Conservation (phyloP, 805 yeast genomes). For the Lipomyces starkeyi region DNA sequence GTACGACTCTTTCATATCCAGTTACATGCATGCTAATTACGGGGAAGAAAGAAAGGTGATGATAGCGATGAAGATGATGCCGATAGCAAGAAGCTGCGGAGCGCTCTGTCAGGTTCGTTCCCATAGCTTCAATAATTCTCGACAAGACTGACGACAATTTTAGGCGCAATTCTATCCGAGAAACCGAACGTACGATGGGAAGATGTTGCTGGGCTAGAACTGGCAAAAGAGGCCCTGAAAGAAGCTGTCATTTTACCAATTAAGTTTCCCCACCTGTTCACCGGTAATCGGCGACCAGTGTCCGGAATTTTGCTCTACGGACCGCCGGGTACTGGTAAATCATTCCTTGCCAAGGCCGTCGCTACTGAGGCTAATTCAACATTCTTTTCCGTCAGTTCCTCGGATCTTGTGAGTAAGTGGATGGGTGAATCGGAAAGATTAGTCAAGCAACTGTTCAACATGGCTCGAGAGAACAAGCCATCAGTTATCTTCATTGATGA, state of each 20-base stretch:
- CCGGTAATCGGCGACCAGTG: conserved; percentile 92
- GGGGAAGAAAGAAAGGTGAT: conserved; percentile 47
- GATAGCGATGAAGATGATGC: conserved; percentile 67
- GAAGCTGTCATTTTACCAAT: conserved; percentile 98
- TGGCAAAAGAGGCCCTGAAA: conserved; percentile 93
- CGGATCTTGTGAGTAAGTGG: conserved; percentile 97
- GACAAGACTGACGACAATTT: background rate
- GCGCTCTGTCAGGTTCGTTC: conserved; percentile 74
- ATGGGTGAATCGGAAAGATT: conserved; percentile 98
- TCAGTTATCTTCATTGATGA: conserved; percentile 96
- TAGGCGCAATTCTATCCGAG: conserved; percentile 78
- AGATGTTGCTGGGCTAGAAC: conserved; percentile 94
- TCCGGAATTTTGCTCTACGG: conserved; percentile 88
- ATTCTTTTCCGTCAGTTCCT: conserved; percentile 93
- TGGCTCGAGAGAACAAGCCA: conserved; percentile 97
- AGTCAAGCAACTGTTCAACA: conserved; percentile 89
- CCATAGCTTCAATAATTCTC: background rate
- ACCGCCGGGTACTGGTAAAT: conserved; percentile 98
- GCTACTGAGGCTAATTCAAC: conserved; percentile 99
- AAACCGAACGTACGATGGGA: conserved; percentile 93
- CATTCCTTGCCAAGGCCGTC: conserved; percentile 95
- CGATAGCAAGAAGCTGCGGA: conserved; percentile 86
- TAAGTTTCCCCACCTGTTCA: conserved; percentile 92
- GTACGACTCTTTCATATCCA: background rate
- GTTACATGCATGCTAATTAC: background rate